These are phyloP conservation scores for Talaromyces sp. DNA, from an alignment of 2,329 filamentous ascomycete species.

Conservation along the genomic window DNA sequence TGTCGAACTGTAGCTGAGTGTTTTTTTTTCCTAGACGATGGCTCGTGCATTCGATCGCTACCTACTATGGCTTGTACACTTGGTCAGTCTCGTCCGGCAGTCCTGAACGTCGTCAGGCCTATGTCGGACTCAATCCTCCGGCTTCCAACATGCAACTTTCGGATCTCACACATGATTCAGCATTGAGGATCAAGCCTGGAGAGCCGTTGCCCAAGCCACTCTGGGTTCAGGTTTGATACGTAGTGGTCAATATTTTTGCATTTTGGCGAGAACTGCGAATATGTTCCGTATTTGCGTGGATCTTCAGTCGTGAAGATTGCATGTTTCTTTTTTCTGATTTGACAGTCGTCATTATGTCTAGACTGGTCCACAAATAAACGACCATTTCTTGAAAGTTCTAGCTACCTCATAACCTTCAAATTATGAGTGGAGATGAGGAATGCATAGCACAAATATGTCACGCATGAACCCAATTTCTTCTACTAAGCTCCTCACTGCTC, in stretches of 20 bases:
- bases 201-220: conserved; percentile 38
- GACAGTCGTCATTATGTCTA: background rate
- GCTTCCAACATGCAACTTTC: conserved; percentile 27
- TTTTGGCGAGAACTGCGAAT: background rate
- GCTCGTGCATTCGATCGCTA: conserved; percentile 87
- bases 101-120: conserved; percentile 73
- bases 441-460: too few species aligned
- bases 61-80: conserved; percentile 86
- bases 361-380: background rate
- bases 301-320: background rate
- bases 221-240: conserved; percentile 34
- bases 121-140: conserved; percentile 63
- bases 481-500: background rate
- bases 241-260: background rate
- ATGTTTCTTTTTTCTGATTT: background rate
- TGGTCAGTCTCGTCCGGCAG: conserved; percentile 71
- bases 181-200: conserved; percentile 30
- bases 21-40: conserved; percentile 61
- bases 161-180: conserved; percentile 22
- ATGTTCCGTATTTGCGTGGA: background rate
- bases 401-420: too few species aligned
- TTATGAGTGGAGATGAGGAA: too few species aligned
- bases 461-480: background rate
- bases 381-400: too few species aligned
- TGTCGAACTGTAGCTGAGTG: conserved; percentile 20